These are phyloP conservation scores for Lachnellula hyalina DNA, from an alignment of 2,329 filamentous ascomycete genomes.

Conservation along the genomic window DNA sequence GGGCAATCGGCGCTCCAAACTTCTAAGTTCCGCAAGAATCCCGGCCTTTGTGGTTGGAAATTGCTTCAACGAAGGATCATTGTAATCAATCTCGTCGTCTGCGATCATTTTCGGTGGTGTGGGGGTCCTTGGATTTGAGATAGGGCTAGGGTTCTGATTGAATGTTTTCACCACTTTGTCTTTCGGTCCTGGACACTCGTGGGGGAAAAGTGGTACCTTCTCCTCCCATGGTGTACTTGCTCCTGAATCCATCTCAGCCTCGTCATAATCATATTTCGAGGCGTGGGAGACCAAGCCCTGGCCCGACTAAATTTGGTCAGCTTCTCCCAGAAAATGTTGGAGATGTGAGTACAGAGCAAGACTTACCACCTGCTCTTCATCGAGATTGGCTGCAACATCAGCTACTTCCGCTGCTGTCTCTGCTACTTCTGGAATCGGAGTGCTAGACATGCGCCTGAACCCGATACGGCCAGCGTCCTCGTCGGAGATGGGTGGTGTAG, in stretches of 20 bases:
- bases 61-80: constrained; percentile 26
- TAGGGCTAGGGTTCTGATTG: background rate
- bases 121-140: constrained; percentile 2
- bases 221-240: constrained; percentile 24
- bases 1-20: constrained; percentile 20
- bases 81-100: constrained; percentile 18
- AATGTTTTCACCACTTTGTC: constrained; percentile 9
- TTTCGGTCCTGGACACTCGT: constrained; percentile 22
- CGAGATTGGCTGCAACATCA: constrained; percentile 37
- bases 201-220: constrained; percentile 26
- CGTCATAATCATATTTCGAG: constrained; percentile 1
- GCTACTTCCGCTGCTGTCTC: constrained; percentile 41
- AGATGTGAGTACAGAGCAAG: background rate
- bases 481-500: constrained; percentile 32
- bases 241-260: constrained; percentile 4
- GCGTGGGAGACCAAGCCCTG: background rate
- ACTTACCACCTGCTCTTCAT: constrained; percentile 23
- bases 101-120: constrained; percentile 2
- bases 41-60: constrained; percentile 26
- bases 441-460: constrained; percentile 33
- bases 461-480: constrained; percentile 31
- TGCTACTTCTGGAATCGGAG: constrained; percentile 39
- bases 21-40: constrained; percentile 22
- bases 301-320: background rate
- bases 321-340: background rate